These are phyloP conservation scores for Meyerozyma guilliermondii DNA, from an alignment of 1,139 yeast species.

Conservation along the genomic window DNA sequence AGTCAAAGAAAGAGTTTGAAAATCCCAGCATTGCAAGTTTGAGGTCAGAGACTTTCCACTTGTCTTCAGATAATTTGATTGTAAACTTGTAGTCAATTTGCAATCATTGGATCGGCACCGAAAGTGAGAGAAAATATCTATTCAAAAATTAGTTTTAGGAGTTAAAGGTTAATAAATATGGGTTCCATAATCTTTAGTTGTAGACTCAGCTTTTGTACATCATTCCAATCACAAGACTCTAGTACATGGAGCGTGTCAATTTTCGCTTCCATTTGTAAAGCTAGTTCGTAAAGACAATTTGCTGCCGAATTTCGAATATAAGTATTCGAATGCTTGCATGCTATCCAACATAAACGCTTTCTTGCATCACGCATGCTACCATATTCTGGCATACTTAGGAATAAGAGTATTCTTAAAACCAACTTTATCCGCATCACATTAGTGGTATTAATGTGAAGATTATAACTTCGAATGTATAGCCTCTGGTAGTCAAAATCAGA, in stretches of 20 bases:
- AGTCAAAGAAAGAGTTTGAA: conserved; percentile 3
- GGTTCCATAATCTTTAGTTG: background rate
- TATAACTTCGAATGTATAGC: conserved; percentile 49
- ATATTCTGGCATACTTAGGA: conserved; percentile 14
- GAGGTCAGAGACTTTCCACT: conserved; percentile 14
- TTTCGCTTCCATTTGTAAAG: conserved; percentile 14
- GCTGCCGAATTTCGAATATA: conserved; percentile 26
- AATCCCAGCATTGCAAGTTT: conserved; percentile 7
- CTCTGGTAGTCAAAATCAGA: conserved; percentile 29
- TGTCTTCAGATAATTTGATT: conserved; percentile 25
- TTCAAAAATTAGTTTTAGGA: background rate
- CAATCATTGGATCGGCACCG: background rate
- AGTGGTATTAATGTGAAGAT: conserved; percentile 47
- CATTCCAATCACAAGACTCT: conserved; percentile 19
- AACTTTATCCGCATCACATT: conserved; percentile 27
- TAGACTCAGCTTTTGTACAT: background rate
- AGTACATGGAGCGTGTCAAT: conserved; percentile 7
- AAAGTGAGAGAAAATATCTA: background rate
- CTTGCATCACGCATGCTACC: conserved; percentile 13
- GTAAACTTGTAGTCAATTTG: conserved; percentile 18
- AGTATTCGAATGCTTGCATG: conserved; percentile 24
- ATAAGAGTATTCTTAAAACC: conserved; percentile 33
- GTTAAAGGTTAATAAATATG: background rate
- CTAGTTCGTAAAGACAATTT: conserved; percentile 30
- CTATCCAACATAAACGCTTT: conserved; percentile 25